phyloP scores from a whole-genome alignment of 768 basidiomycete species.

The Neoboletus magnificus region DNA sequence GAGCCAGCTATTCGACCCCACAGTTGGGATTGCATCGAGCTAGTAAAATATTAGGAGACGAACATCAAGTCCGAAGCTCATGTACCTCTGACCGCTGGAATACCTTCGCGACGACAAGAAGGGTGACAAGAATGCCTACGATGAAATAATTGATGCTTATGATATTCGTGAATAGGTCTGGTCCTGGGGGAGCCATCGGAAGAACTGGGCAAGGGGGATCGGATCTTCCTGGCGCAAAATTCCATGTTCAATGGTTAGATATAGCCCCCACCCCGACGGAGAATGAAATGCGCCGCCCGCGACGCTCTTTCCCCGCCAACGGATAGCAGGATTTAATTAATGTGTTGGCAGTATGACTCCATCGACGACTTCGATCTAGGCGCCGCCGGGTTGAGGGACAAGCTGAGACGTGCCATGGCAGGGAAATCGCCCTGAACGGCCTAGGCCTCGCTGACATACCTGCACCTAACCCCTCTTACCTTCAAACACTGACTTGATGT shows the following conservation, averaged over 20 bases:
- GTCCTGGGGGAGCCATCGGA: background rate
- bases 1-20: constrained; percentile 24
- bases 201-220: background rate
- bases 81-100: background rate
- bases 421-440: background rate
- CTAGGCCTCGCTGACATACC: background rate
- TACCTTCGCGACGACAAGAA: background rate
- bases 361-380: background rate
- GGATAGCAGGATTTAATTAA: background rate
- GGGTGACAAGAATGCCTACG: background rate
- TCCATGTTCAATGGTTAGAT: background rate
- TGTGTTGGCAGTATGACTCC: background rate
- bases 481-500: background rate
- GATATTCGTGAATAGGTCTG: background rate
- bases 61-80: background rate
- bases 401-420: background rate
- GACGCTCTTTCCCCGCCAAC: background rate
- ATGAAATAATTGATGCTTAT: background rate
- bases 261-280: background rate
- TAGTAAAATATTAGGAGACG: background rate
- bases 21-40: constrained; percentile 26
- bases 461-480: background rate
- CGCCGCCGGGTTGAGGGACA: background rate
- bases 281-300: background rate
- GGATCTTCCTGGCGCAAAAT: background rate